Base-by-base conservation (phyloP, 2,329 filamentous ascomycete species). In the Nigrospora oryzae region DNA sequence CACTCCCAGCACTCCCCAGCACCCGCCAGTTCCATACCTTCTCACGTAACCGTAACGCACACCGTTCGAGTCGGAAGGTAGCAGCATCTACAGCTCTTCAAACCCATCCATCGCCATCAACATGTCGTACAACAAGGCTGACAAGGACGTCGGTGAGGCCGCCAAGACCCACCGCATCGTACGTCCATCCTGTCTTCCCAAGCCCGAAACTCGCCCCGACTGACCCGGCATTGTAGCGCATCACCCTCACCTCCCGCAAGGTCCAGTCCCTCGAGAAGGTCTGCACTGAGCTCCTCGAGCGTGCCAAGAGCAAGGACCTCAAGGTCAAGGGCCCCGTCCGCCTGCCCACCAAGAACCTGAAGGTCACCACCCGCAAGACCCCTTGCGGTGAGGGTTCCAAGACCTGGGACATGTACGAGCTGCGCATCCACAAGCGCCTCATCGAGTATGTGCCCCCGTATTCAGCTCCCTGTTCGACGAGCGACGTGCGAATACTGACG, bases 311-410 rank as follows among this genome's bases (percentile, higher is more conserved):
- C 79, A 98, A 98, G 90, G 89, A 94, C 69, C 87, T 98, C 65
- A 86, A 86, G 69, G 89, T 95, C 77, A 97, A 97, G 86, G 91
- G 93, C 66, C 89, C 91, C 68, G 91, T 97, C 73, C 89, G 91
- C 66, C 86, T 96, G 64, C 89, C 93, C 63, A 96, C 90, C 78
- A 95, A 96, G 85, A 88, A 82, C 70, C 82, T 97, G 65, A 89
- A 93, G 81, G 83, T 95, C 79, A 89, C 87, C 69, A 95, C 93
- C 79, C 86, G 93, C 67, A 98, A 98, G 86, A 97, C 93, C 56
- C 93, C 93, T 70, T 93, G 87, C 76, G 93, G 93, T 86, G 93
- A 98, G 83, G 93, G 93, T 77, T 94, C 86, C 74, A 98, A 98
- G 89, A 98, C 93, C 67, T 98, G 93, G 93, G 93, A 97, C 71